These are phyloP conservation scores for Fraxinus cuspidata DNA, from an alignment of 257 asterid genomes.

Conservation along the genomic window DNA sequence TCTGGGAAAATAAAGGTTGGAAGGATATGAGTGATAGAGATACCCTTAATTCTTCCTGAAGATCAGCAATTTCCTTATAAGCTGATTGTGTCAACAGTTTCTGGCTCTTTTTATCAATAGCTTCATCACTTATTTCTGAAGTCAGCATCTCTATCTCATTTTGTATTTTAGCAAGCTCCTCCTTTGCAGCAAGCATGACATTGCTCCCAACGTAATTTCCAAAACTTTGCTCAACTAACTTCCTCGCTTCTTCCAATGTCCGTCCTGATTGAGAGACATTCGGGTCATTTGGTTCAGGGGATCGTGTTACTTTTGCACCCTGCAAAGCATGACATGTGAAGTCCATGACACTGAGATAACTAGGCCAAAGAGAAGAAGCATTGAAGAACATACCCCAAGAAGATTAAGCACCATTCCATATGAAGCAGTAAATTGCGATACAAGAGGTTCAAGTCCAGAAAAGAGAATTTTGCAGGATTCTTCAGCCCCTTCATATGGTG, in stretches of 20 bases:
- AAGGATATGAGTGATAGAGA: constrained; percentile 28
- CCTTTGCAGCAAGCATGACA: constrained; percentile 96
- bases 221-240: constrained; percentile 95
- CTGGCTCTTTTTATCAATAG: constrained; percentile 74
- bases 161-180: constrained; percentile 78
- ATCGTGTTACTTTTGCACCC: constrained; percentile 83
- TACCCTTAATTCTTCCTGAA: constrained; percentile 89
- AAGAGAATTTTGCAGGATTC: constrained; percentile 91
- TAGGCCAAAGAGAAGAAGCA: constrained; percentile 23
- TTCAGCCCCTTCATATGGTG: constrained; percentile 92
- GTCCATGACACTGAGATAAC: constrained; percentile 22
- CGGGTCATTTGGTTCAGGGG: constrained; percentile 52
- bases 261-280: constrained; percentile 70
- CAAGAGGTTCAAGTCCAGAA: constrained; percentile 94
- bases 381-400: constrained; percentile 65
- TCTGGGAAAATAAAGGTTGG: neutral
- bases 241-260: constrained; percentile 91
- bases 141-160: constrained; percentile 75
- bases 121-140: constrained; percentile 85
- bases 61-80: constrained; percentile 78
- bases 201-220: constrained; percentile 98
- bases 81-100: constrained; percentile 62
- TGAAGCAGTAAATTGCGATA: constrained; percentile 96
- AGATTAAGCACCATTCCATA: constrained; percentile 99
- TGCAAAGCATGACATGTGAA: constrained; percentile 41